Evolutionary conservation across 768 basidiomycete species (phyloP).

Genomic region (Tricholoma sp.): DNA sequence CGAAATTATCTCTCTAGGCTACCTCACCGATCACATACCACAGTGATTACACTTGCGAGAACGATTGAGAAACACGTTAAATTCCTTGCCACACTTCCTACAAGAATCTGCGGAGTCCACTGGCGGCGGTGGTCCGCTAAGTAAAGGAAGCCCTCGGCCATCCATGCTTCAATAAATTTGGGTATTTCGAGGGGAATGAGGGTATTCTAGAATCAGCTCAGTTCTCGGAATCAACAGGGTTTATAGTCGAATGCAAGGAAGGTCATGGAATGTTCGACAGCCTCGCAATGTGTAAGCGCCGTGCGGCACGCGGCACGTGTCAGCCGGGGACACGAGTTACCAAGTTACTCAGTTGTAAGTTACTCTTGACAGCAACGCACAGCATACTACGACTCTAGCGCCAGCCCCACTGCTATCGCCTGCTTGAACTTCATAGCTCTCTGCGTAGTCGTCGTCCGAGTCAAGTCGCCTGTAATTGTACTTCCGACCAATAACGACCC

Average conservation of each 20-base stretch:
- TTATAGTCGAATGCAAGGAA: constrained; percentile 6
- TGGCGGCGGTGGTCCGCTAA: constrained; percentile 60
- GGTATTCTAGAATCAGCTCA: background rate
- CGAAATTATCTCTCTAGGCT: background rate
- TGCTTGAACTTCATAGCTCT: no score
- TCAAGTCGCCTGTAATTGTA: no score
- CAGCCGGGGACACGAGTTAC: no score
- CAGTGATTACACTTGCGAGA: constrained; percentile 71
- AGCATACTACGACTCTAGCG: no score
- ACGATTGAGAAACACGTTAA: constrained; percentile 60
- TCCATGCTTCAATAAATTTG: constrained; percentile 10
- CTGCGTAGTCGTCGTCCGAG: no score
- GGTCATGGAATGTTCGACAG: constrained; percentile 11
- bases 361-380: no score
- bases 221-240: background rate
- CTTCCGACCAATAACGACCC: no score
- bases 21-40: constrained; percentile 37
- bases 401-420: no score
- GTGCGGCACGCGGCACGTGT: background rate
- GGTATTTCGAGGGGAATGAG: background rate
- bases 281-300: background rate
- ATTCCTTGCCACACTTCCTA: constrained; percentile 72
- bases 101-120: constrained; percentile 35
- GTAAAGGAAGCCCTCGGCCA: constrained; percentile 55
- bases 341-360: background rate